Percentiles rank a stretch among this genome's conserved stretches.
Evolutionary conservation across 768 basidiomycete species (phyloP).

Genomic region (Rhodotorula kratochvilovae): DNA sequence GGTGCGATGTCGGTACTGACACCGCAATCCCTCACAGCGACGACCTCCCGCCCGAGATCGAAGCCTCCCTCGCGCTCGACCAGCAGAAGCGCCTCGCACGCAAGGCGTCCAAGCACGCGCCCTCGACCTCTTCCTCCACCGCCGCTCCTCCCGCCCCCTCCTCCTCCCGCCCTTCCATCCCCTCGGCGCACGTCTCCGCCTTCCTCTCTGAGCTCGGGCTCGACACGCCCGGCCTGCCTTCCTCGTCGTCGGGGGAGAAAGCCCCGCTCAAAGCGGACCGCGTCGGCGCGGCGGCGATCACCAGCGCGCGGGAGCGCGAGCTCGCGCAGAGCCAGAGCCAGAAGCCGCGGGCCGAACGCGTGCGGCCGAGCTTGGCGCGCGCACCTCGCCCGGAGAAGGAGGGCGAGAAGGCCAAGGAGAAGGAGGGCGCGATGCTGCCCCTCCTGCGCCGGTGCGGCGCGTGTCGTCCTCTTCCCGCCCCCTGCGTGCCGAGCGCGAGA

Average conservation of each 20-base stretch:
- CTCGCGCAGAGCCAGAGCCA: too few species aligned
- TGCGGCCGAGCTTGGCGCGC: background rate
- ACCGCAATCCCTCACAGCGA: background rate
- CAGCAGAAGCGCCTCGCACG: background rate
- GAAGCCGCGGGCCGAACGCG: background rate
- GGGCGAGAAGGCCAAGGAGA: background rate
- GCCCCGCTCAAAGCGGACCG: background rate
- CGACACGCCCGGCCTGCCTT: constrained; percentile 7
- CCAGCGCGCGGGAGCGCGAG: background rate
- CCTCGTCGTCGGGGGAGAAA: background rate
- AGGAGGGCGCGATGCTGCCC: background rate
- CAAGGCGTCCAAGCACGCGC: background rate
- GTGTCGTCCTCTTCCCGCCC: background rate
- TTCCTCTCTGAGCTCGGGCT: constrained; percentile 25
- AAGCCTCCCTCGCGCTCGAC: background rate
- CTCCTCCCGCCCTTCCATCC: constrained; percentile 5
- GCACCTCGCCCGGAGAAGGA: background rate
- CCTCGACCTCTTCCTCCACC: too few species aligned
- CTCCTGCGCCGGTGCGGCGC: background rate
- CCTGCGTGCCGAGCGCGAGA: background rate
- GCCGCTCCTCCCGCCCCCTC: background rate
- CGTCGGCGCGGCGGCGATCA: background rate
- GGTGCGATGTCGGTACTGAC: too few species aligned
- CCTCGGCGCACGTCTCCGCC: constrained; percentile 5
- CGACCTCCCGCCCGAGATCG: background rate